A percentile compares a stretch with the other conserved stretches of the same genome.
These are phyloP conservation scores for Ceratobasidium sp. DNA, from an alignment of 1,284 basidiomycete genomes.

Conservation along the genomic window DNA sequence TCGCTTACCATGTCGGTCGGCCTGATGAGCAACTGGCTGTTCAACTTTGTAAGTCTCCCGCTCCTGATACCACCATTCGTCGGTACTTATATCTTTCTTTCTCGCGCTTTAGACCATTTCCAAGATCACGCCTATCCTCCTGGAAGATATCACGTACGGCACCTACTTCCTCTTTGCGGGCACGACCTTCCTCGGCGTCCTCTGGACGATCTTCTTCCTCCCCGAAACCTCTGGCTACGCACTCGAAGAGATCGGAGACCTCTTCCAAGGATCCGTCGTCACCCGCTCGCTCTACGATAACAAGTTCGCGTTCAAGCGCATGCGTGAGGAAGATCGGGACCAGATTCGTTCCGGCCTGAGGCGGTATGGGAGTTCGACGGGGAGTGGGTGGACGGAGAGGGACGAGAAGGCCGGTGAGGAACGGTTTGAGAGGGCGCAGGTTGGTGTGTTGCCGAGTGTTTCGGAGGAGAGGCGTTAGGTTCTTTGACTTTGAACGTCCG, in stretches of 20 bases:
- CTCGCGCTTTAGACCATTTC: too few relatives aligned
- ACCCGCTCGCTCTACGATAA: slow-evolving; percentile 49
- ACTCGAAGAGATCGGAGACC: slow-evolving; percentile 49
- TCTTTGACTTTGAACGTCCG: too few relatives aligned
- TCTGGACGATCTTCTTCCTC: slow-evolving; percentile 51
- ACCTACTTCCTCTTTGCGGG: slow-evolving; percentile 51
- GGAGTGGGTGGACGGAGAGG: slow-evolving; percentile 20
- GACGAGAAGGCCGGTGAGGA: slow-evolving; percentile 32
- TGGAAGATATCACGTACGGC: slow-evolving; percentile 50
- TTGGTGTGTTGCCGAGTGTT: slow-evolving; percentile 22
- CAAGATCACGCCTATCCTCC: slow-evolving; percentile 50
- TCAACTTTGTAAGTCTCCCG: too few relatives aligned
- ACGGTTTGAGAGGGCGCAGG: slow-evolving; percentile 36
- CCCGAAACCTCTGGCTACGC: slow-evolving; percentile 51
- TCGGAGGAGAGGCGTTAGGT: slow-evolving; percentile 39
- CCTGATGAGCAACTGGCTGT: slow-evolving; percentile 47
- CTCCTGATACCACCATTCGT: too few relatives aligned
- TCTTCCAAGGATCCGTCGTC: slow-evolving; percentile 51
- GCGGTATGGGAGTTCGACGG: slow-evolving; percentile 27
- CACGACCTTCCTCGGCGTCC: slow-evolving; percentile 48
- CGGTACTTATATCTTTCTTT: too few relatives aligned
- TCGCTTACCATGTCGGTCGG: slow-evolving; percentile 51
- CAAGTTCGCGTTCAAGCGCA: slow-evolving; percentile 47
- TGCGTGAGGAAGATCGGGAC: slow-evolving; percentile 41
- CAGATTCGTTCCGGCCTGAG: slow-evolving; percentile 32